Base-by-base conservation (phyloP, 2,329 filamentous ascomycete species). In the Aspergillus spinulosporus region DNA sequence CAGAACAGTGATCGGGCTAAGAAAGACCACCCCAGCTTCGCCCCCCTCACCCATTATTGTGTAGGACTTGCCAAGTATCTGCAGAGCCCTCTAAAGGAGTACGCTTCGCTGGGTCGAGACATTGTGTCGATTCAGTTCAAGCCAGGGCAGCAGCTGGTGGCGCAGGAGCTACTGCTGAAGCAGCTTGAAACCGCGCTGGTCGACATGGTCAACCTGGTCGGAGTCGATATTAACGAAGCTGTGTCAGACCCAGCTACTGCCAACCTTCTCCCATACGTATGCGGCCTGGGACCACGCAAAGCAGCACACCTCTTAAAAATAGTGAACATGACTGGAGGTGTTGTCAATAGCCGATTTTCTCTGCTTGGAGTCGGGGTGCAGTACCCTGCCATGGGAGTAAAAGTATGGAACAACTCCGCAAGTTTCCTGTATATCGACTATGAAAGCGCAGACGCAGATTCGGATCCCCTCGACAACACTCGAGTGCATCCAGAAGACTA, bases 401-500 rank as follows among this genome's bases (percentile, higher is more conserved):
- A 90, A 61, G 92, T 97, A 26, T 99, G 91, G 88, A 92, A 92
- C 72, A 99, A 99, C 72, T 97, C 92, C 68, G 92, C 94, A 56
- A 97, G 92, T 77, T 97, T 97, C 78, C 77, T 99, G 36, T 95
- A 86, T 69, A 90, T 99, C 58, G 87, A 89, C 52, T 97, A 91
- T 68, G 92, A 97, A 62, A 82, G 85, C n/a, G 86, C 87, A 11
- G 91, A 90, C 65, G 83, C 87, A 1, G 83, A 89, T 12, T 90
- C 92, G 1, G 94, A 99, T 70, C 96, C 95, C 57, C 82, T 99
- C 28, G 94, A 99, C 75, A 96, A 94, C 70, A 99, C 94, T 46
- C 89, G 94, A 78, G 92, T 99, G 14, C 94, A 99, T 68, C 94
- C 94, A 1, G 94, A 99, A 78, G 94, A 99, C 71, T 99, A 99